Evolutionary conservation across 768 basidiomycete genomes (phyloP).

Genomic region (Suillus subluteus): DNA sequence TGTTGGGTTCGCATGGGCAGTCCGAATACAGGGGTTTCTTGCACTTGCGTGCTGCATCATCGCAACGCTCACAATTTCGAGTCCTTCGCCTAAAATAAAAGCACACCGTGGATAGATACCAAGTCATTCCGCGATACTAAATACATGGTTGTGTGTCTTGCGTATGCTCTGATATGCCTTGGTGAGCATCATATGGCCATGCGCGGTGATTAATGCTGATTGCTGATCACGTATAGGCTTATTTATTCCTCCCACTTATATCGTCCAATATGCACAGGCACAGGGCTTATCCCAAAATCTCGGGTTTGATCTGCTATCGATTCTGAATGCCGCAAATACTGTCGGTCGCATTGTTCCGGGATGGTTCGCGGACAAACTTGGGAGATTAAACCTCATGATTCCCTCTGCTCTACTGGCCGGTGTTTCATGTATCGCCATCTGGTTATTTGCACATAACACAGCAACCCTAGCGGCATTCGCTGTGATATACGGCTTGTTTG

Average conservation of each 20-base stretch:
- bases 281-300: constrained; percentile 2
- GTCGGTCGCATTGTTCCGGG: constrained; percentile 8
- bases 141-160: not conserved
- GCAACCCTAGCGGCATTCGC: not conserved
- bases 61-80: constrained; percentile 6
- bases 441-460: not conserved
- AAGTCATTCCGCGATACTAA: constrained; percentile 3
- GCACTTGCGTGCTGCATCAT: constrained; percentile 7
- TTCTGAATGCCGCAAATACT: constrained; percentile 5
- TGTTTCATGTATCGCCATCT: constrained; percentile 1
- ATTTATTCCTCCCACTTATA: constrained; percentile 9
- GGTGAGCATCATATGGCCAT: not conserved
- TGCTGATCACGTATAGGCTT: not conserved
- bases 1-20: constrained; percentile 30
- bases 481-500: constrained; percentile 1
- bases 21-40: constrained; percentile 19
- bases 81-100: constrained; percentile 2
- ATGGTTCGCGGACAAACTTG: constrained; percentile 4
- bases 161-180: constrained; percentile 6
- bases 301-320: constrained; percentile 6
- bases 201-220: not conserved
- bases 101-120: constrained; percentile 5
- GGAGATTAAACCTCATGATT: constrained; percentile 6
- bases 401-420: constrained; percentile 3
- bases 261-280: constrained; percentile 7